phyloP scores from a whole-genome alignment of 2,329 filamentous ascomycete species.

The Dichotomopilus funicola region DNA sequence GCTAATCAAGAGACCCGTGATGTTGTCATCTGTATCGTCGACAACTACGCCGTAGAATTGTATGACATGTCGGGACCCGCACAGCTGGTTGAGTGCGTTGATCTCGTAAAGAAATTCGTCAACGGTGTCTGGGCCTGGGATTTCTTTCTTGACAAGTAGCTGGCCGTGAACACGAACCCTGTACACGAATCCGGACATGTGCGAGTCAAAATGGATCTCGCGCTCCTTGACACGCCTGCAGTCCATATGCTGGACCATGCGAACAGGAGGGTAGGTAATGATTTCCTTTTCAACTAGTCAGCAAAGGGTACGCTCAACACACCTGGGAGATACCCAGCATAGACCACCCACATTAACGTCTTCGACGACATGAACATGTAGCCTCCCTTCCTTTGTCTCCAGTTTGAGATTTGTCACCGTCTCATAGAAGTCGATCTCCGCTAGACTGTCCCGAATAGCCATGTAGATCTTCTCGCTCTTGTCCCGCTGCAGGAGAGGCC shows the following conservation, averaged over 20 bases:
- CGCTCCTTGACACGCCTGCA: conserved; percentile 63
- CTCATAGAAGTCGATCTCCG: conserved; percentile 92
- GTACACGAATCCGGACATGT: conserved; percentile 96
- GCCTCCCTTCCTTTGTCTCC: conserved; percentile 75
- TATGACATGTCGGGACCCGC: conserved; percentile 70
- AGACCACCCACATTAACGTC: conserved; percentile 63
- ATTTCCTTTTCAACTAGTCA: conserved; percentile 54
- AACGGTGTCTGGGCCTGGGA: conserved; percentile 88
- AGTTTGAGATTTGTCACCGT: conserved; percentile 95
- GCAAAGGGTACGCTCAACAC: too few relatives aligned
- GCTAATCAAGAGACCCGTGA: conserved; percentile 85
- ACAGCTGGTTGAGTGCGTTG: conserved; percentile 79
- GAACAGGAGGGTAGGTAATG: conserved; percentile 72
- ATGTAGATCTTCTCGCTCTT: conserved; percentile 93
- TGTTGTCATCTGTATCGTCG: conserved; percentile 63
- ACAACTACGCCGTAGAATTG: conserved; percentile 82
- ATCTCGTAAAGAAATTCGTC: conserved; percentile 98
- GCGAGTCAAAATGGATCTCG: conserved; percentile 76
- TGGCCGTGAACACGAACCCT: conserved; percentile 67
- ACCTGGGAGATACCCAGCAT: neutral
- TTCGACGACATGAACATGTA: conserved; percentile 97
- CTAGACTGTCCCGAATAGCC: conserved; percentile 82
- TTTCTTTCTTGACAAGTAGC: conserved; percentile 92
- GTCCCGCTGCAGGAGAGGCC: conserved; percentile 76
- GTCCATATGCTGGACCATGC: conserved; percentile 66